Base-by-base conservation (phyloP, 2,329 filamentous ascomycete genomes). In the Exophiala sp. region DNA sequence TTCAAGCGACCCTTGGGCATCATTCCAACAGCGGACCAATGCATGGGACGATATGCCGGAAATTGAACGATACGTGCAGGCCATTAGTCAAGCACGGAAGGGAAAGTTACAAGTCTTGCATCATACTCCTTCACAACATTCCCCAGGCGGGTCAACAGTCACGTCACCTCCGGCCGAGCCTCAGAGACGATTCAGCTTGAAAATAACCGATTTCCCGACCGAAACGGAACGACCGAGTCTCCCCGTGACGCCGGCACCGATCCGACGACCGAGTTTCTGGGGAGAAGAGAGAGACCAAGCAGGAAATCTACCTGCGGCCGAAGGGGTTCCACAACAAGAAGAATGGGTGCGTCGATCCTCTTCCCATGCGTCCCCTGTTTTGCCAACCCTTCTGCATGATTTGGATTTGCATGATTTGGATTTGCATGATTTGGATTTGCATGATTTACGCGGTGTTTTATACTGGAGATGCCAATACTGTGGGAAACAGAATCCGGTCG, bases 41-140 rank as follows among this genome's bases (percentile, higher is more conserved):
- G 90, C 88, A 13, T 98, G 93, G 93, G 93, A 98, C 62, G 86
- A 88, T 46, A 79, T 94, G 45, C 86, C 87, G 10, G 85, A 88
- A 58, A 98, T 98, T 61, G 83, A 88, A 62, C 79, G 80, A 56
- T 98, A 96, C 65, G 86, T 97, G 47, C 86, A 87, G 56, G 77
- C 80, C 46, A 73, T 95, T 48, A 82, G 85, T 60, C 81, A 56
- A 65, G 76, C 80, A 63, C 77, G 75, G 49, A 75, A 73, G 52
- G 74, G 66, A 45, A 73, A 71, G 55, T 59, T 69, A 35, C 69
- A 75, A 53, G 68, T 72, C n/a, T 57, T 70, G 21, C 62, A 60
- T 21, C 50, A 62, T 30, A 55, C 58, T 14, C 52, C 58, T 42
- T 45, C 58, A n/a, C 49, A 50, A n/a, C 45, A 57, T 40, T 56